Evolutionary conservation across 2,329 filamentous ascomycete species (phyloP).

Genomic region (Sarocladium strictum): DNA sequence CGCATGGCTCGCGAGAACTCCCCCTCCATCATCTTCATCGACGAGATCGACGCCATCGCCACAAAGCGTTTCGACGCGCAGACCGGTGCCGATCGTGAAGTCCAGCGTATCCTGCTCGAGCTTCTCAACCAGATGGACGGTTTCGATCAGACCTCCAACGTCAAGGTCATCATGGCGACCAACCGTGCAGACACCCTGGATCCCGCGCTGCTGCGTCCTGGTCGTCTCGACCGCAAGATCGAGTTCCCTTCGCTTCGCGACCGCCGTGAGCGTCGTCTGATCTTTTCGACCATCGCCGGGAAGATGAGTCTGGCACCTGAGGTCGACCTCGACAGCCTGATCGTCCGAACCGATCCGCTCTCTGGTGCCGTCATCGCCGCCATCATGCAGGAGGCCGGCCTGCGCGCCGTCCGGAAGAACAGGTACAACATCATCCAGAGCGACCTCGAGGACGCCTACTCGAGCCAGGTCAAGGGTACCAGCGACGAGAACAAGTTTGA

Average conservation of each 20-base stretch:
- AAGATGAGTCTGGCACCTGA: constrained; percentile 98
- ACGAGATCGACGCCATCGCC: constrained; percentile 97
- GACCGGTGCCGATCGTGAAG: constrained; percentile 94
- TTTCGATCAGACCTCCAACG: constrained; percentile 97
- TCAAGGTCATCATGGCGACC: constrained; percentile 99
- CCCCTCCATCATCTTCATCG: constrained; percentile 98
- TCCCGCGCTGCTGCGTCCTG: constrained; percentile 87
- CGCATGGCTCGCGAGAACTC: constrained; percentile 98
- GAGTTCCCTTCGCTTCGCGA: constrained; percentile 96
- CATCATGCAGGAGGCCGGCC: constrained; percentile 97
- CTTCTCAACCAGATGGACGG: constrained; percentile 99
- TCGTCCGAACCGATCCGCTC: constrained; percentile 92
- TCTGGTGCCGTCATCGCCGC: constrained; percentile 95
- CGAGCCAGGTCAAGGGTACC: constrained; percentile 84
- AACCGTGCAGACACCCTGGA: constrained; percentile 97
- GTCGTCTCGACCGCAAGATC: constrained; percentile 95
- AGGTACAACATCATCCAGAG: constrained; percentile 98
- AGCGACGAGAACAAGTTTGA: constrained; percentile 71
- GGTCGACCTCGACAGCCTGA: constrained; percentile 91
- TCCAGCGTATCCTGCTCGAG: constrained; percentile 96
- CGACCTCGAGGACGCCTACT: constrained; percentile 95
- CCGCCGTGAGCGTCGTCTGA: constrained; percentile 87
- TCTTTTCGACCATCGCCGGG: constrained; percentile 92
- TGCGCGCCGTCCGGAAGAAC: constrained; percentile 93
- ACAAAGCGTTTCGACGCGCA: constrained; percentile 99